Evolutionary conservation across 805 yeast species (phyloP).

Genomic region (Candida stauntonica): DNA sequence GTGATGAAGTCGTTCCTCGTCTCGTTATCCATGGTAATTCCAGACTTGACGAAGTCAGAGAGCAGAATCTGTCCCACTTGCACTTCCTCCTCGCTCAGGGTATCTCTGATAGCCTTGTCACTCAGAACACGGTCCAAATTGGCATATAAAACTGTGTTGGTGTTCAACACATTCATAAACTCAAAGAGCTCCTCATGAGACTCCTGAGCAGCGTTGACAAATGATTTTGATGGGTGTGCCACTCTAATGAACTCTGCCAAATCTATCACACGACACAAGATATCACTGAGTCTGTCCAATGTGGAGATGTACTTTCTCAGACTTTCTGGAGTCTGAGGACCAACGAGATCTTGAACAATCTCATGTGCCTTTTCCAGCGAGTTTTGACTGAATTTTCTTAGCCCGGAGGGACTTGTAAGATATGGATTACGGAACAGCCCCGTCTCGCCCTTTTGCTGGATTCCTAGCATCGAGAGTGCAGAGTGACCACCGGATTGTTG

Average conservation of each 20-base stretch:
- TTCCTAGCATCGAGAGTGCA: slow-evolving; percentile 11
- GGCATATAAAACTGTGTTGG: slow-evolving; percentile 66
- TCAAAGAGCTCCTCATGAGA: slow-evolving; percentile 88
- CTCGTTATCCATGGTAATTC: slow-evolving; percentile 68
- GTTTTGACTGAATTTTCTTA: slow-evolving; percentile 57
- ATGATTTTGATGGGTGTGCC: slow-evolving; percentile 71
- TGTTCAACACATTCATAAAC: slow-evolving; percentile 88
- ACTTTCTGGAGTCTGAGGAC: slow-evolving; percentile 41
- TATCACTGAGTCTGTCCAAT: slow-evolving; percentile 82
- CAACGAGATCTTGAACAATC: slow-evolving; percentile 54
- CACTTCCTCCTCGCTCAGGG: slow-evolving; percentile 67
- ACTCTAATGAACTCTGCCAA: slow-evolving; percentile 89
- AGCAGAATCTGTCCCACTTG: slow-evolving; percentile 77
- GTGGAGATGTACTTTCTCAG: slow-evolving; percentile 50
- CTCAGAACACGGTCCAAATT: slow-evolving; percentile 50
- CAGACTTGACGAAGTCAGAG: slow-evolving; percentile 86
- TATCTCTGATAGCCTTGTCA: slow-evolving; percentile 24
- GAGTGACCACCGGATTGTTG: neutral
- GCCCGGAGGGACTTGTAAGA: slow-evolving; percentile 65
- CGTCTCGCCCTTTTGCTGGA: slow-evolving; percentile 28
- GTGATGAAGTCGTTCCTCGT: slow-evolving; percentile 68
- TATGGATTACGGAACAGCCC: slow-evolving; percentile 78
- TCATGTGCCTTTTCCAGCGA: slow-evolving; percentile 64
- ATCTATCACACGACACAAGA: slow-evolving; percentile 88
- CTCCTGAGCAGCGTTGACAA: slow-evolving; percentile 76